Percentiles rank a stretch among this genome's conserved stretches.
phyloP scores from a whole-genome alignment of 2,329 filamentous ascomycete genomes.

The Tolypocladium paradoxum region DNA sequence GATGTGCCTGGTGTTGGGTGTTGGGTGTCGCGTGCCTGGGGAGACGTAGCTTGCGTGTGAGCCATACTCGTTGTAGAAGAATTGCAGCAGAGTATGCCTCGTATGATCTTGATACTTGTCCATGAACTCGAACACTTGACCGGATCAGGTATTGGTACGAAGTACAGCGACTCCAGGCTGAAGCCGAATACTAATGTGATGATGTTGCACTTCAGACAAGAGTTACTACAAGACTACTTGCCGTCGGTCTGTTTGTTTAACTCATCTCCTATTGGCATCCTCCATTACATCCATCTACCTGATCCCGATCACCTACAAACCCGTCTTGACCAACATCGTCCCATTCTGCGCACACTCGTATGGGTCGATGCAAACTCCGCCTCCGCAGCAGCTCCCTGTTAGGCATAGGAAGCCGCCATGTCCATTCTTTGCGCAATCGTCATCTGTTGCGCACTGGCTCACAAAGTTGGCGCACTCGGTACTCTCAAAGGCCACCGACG shows the following conservation, averaged over 20 bases:
- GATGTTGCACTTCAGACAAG: neutral
- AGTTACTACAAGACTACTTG: neutral
- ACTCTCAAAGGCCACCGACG: slow-evolving; percentile 19
- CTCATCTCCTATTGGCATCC: no score
- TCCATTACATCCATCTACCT: neutral
- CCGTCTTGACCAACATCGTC: slow-evolving; percentile 15
- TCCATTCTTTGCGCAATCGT: slow-evolving; percentile 15
- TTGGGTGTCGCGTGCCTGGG: no score
- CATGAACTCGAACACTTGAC: neutral
- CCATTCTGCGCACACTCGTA: slow-evolving; percentile 24
- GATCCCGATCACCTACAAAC: neutral
- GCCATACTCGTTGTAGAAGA: neutral
- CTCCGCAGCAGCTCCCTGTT: slow-evolving; percentile 23
- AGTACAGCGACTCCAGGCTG: neutral
- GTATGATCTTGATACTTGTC: neutral
- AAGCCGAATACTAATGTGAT: no score
- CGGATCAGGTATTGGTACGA: no score
- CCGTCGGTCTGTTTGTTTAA: neutral
- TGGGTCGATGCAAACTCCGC: slow-evolving; percentile 24
- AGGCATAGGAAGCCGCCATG: slow-evolving; percentile 18
- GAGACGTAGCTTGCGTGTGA: neutral
- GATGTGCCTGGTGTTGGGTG: neutral
- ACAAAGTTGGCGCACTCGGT: slow-evolving; percentile 23
- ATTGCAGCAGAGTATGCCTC: no score
- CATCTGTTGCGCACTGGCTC: slow-evolving; percentile 12